Evolutionary conservation across 148 eudicot genomes (phyloP).

Genomic region (Silene uniflora): DNA sequence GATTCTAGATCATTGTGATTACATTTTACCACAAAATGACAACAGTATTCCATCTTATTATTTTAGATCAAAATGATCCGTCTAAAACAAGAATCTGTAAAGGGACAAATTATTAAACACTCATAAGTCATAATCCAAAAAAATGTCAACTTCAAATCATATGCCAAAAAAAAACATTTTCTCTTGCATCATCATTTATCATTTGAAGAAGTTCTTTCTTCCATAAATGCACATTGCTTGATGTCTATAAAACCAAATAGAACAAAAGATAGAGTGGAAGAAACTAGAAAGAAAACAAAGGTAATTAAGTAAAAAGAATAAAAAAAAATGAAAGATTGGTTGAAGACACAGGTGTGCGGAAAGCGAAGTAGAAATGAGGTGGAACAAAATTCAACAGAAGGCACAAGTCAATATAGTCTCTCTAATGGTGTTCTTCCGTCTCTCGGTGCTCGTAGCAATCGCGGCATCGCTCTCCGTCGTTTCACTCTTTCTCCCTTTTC

Average conservation of each 20-base stretch:
- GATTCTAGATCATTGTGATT: too few species aligned
- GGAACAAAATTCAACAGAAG: constrained; percentile 22
- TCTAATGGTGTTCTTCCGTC: constrained; percentile 59
- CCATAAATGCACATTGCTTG: not conserved
- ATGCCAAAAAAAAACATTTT: not conserved
- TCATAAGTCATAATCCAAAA: not conserved
- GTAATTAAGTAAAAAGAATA: not conserved
- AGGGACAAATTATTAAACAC: not conserved
- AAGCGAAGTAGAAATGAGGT: not conserved
- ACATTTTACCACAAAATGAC: too few species aligned
- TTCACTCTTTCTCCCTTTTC: constrained; percentile 51
- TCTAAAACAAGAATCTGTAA: too few species aligned
- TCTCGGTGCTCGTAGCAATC: constrained; percentile 55
- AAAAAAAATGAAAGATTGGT: not conserved
- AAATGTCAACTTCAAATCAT: not conserved
- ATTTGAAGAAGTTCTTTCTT: not conserved
- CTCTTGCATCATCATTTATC: not conserved
- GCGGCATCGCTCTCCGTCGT: constrained; percentile 34
- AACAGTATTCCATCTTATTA: too few species aligned
- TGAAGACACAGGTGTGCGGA: constrained; percentile 10
- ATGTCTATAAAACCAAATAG: constrained; percentile 3
- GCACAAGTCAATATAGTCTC: constrained; percentile 40
- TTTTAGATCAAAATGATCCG: too few species aligned
- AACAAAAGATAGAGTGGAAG: not conserved
- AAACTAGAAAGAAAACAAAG: not conserved